These are phyloP conservation scores for Fusarium zealandicum DNA, from an alignment of 2,329 filamentous ascomycete genomes.

Conservation along the genomic window DNA sequence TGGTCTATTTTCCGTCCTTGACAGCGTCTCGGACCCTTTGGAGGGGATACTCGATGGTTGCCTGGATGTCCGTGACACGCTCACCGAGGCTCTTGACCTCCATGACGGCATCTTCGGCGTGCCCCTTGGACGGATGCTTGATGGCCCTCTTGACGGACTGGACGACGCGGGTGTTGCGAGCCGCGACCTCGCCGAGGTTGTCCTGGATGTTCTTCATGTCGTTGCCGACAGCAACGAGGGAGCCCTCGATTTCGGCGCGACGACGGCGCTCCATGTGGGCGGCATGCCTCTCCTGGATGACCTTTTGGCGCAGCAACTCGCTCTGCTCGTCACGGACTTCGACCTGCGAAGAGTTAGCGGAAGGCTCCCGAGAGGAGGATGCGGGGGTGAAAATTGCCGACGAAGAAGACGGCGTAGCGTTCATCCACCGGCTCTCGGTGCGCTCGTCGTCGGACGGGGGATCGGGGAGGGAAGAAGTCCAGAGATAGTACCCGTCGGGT, in stretches of 20 bases:
- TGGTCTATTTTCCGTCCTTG: neutral
- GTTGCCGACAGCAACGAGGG: neutral
- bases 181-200: neutral
- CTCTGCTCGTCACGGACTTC: neutral
- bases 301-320: too few species aligned
- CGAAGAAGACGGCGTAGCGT: too few species aligned
- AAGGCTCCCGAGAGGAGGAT: neutral
- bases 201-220: neutral
- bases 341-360: neutral
- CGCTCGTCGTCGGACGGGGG: neutral
- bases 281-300: neutral
- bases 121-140: neutral
- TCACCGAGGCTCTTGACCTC: neutral
- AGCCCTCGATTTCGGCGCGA: neutral
- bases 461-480: neutral
- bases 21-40: neutral
- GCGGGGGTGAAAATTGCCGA: too few species aligned
- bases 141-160: neutral
- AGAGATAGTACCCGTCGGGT: neutral
- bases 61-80: neutral
- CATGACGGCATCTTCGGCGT: neutral
- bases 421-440: too few species aligned
- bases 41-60: neutral
- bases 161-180: neutral
- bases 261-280: neutral